These are phyloP conservation scores for Corinectria fuckeliana DNA, from an alignment of 2,329 filamentous ascomycete genomes.

Conservation along the genomic window DNA sequence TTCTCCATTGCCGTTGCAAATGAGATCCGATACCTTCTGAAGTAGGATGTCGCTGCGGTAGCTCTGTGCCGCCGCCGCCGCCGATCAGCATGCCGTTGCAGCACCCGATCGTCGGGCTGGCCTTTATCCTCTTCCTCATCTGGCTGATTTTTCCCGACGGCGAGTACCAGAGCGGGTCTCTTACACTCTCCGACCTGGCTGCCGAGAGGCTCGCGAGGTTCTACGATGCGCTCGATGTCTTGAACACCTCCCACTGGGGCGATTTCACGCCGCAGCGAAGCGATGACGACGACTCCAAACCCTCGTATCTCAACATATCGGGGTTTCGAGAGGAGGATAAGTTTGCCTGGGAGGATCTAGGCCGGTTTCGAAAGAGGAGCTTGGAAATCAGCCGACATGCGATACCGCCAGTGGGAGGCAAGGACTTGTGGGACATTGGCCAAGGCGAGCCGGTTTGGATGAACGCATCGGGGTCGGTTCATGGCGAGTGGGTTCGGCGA, in stretches of 20 bases:
- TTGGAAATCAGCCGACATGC: conserved; percentile 65
- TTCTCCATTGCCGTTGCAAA: conserved; percentile 9
- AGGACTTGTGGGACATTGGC: conserved; percentile 49
- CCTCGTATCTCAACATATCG: conserved; percentile 71
- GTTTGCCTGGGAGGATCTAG: conserved; percentile 79
- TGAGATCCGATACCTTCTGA: conserved; percentile 10
- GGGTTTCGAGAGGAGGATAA: conserved; percentile 77
- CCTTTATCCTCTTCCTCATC: conserved; percentile 45
- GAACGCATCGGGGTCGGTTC: conserved; percentile 78
- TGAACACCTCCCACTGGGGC: conserved; percentile 65
- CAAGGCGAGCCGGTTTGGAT: conserved; percentile 65
- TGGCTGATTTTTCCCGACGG: conserved; percentile 48
- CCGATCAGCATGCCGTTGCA: conserved; percentile 53
- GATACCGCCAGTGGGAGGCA: conserved; percentile 49
- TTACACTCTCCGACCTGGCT: conserved; percentile 45
- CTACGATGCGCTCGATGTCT: conserved; percentile 56
- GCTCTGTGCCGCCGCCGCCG: conserved; percentile 23
- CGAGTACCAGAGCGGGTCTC: conserved; percentile 43
- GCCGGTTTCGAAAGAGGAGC: conserved; percentile 69
- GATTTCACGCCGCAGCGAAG: conserved; percentile 59
- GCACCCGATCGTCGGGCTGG: conserved; percentile 45
- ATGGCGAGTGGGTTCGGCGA: conserved; percentile 75
- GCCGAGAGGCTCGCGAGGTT: conserved; percentile 58
- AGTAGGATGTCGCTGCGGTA: conserved; percentile 36
- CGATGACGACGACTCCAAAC: conserved; percentile 42